phyloP scores from a whole-genome alignment of 352 stramenopile genomes.

The Phytophthora fragariaefolia region DNA sequence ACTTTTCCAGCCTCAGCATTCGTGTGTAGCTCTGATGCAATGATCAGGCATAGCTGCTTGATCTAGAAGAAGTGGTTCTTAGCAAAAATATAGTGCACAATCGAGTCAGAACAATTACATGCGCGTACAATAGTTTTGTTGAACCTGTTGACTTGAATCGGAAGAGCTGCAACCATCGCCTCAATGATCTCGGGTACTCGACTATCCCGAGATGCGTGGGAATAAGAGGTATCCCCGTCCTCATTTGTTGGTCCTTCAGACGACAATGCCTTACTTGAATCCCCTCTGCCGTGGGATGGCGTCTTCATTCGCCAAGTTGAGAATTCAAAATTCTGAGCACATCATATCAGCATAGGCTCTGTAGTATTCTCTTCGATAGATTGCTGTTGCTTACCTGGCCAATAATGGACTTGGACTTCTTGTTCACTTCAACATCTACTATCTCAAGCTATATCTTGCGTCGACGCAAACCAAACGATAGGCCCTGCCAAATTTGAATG shows the following conservation, averaged over 20 bases:
- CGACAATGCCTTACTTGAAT: background rate
- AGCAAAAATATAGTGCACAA: background rate
- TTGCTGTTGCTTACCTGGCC: conserved; percentile 33
- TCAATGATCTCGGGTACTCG: conserved; percentile 43
- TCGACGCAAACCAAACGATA: conserved; percentile 45
- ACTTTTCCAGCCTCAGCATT: conserved; percentile 50
- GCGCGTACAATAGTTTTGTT: conserved; percentile 43
- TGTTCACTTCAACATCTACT: conserved; percentile 51
- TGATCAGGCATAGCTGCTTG: conserved; percentile 33
- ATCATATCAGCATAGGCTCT: background rate
- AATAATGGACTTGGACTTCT: conserved; percentile 55
- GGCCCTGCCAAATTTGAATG: conserved; percentile 34
- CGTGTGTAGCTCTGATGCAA: conserved; percentile 45
- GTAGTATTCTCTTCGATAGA: background rate
- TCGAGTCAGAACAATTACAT: background rate
- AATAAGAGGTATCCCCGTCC: conserved; percentile 18
- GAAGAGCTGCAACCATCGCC: conserved; percentile 29
- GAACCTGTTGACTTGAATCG: conserved; percentile 43
- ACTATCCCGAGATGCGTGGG: conserved; percentile 20
- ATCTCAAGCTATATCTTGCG: conserved; percentile 65
- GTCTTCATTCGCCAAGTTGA: conserved; percentile 29
- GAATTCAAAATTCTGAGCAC: conserved; percentile 47
- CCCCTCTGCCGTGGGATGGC: conserved; percentile 19
- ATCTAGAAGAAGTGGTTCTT: conserved; percentile 8
- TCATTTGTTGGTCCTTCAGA: background rate